These are phyloP conservation scores for Aspergillus sp. DNA, from an alignment of 2,329 filamentous ascomycete species.

Conservation along the genomic window DNA sequence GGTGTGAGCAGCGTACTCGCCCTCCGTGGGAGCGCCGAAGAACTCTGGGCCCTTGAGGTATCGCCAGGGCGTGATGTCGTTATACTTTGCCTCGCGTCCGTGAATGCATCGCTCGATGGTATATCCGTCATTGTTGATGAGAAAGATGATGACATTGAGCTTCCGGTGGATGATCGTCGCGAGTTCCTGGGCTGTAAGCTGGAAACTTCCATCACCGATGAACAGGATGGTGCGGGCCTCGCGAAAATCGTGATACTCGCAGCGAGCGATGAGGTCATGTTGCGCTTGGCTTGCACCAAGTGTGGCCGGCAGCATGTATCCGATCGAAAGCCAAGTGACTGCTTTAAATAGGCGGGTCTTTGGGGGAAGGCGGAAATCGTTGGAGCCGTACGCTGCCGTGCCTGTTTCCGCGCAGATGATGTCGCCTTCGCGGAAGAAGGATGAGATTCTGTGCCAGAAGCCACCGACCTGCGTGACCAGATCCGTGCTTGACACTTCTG, in stretches of 20 bases:
- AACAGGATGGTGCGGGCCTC: slow-evolving; percentile 54
- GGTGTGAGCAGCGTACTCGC: slow-evolving; percentile 39
- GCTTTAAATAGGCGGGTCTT: slow-evolving; percentile 51
- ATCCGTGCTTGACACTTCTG: slow-evolving; percentile 27
- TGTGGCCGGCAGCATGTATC: slow-evolving; percentile 60
- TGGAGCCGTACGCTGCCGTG: slow-evolving; percentile 56
- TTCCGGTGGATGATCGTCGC: slow-evolving; percentile 61
- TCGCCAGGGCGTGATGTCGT: slow-evolving; percentile 55
- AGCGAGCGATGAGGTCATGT: slow-evolving; percentile 22
- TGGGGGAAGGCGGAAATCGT: slow-evolving; percentile 51
- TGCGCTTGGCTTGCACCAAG: slow-evolving; percentile 57
- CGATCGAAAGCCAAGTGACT: slow-evolving; percentile 61
- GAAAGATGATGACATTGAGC: slow-evolving; percentile 50
- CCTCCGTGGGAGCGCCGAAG: slow-evolving; percentile 44
- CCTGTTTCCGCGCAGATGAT: slow-evolving; percentile 60
- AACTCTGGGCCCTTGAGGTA: slow-evolving; percentile 51
- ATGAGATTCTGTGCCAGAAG: slow-evolving; percentile 49
- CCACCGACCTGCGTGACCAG: slow-evolving; percentile 51
- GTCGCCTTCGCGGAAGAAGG: slow-evolving; percentile 53
- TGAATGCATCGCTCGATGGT: slow-evolving; percentile 61
- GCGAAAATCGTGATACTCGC: slow-evolving; percentile 19
- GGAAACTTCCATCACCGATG: slow-evolving; percentile 65
- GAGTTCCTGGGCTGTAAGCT: slow-evolving; percentile 67
- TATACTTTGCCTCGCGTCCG: slow-evolving; percentile 54
- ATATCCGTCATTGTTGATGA: slow-evolving; percentile 62